phyloP scores from a whole-genome alignment of 1,139 yeast genomes.

The Kluyveromyces sp. region DNA sequence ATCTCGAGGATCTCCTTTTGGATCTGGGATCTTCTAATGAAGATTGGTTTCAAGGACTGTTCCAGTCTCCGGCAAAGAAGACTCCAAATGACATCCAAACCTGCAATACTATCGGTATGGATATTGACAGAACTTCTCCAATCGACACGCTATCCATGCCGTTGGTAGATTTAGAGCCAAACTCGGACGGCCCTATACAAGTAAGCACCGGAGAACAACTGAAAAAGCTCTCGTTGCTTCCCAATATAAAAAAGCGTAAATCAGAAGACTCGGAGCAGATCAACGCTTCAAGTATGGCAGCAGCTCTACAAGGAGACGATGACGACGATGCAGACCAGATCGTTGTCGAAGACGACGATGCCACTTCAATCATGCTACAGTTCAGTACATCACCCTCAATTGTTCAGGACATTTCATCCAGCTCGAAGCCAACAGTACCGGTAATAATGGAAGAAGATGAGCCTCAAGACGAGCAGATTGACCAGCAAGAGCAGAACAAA shows the following conservation, averaged over 20 bases:
- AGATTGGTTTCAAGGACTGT: slow-evolving; percentile 13
- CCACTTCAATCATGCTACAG: slow-evolving; percentile 15
- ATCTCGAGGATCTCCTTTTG: slow-evolving; percentile 10
- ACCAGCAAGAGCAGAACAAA: slow-evolving; percentile 1
- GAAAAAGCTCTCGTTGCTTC: slow-evolving; percentile 17
- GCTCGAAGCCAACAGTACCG: slow-evolving; percentile 2
- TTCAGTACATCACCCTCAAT: slow-evolving; percentile 14
- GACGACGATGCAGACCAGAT: slow-evolving; percentile 9
- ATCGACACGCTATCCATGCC: slow-evolving; percentile 31
- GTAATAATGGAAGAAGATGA: neutral
- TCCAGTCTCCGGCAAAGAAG: slow-evolving; percentile 14
- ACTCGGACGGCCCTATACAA: slow-evolving; percentile 15
- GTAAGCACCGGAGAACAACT: slow-evolving; percentile 17
- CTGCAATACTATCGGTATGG: slow-evolving; percentile 33
- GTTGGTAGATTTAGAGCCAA: slow-evolving; percentile 21
- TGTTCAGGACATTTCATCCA: slow-evolving; percentile 8
- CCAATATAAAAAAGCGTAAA: slow-evolving; percentile 6
- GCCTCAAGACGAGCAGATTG: neutral
- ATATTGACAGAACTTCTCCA: slow-evolving; percentile 31
- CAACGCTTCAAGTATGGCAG: slow-evolving; percentile 4
- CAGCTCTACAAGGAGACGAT: slow-evolving; percentile 6
- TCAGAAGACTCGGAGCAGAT: slow-evolving; percentile 2
- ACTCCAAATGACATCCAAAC: slow-evolving; percentile 42
- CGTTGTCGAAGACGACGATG: slow-evolving; percentile 15
- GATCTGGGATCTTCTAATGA: slow-evolving; percentile 8